A percentile compares a stretch with the other conserved stretches of the same genome.
Evolutionary conservation across 805 yeast genomes (phyloP).

Genomic region (Ogataea ganodermae): DNA sequence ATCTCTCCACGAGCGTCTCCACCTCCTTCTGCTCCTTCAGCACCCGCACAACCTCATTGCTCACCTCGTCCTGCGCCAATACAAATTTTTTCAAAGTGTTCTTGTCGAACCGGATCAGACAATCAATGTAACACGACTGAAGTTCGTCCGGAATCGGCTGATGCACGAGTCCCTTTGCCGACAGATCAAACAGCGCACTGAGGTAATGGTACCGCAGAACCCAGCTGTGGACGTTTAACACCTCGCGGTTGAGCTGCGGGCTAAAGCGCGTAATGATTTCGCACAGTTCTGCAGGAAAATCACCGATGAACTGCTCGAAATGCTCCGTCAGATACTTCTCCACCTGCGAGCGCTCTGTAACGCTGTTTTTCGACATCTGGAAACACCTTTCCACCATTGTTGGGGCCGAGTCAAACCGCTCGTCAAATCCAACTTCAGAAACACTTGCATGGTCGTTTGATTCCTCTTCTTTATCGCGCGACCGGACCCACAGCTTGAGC

Average conservation of each 20-base stretch:
- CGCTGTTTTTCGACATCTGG: constrained; percentile 15
- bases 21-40: constrained; percentile 31
- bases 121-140: constrained; percentile 28
- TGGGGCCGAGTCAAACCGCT: constrained; percentile 35
- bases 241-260: constrained; percentile 42
- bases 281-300: constrained; percentile 41
- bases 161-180: constrained; percentile 14
- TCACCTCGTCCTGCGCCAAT: constrained; percentile 17
- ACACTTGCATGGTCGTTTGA: constrained; percentile 5
- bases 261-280: constrained; percentile 37
- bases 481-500: constrained; percentile 51
- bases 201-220: constrained; percentile 38
- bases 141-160: constrained; percentile 16
- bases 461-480: constrained; percentile 1
- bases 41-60: constrained; percentile 18
- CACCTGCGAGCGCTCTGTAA: constrained; percentile 25
- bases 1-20: constrained; percentile 37
- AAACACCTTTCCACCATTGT: constrained; percentile 31
- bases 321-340: constrained; percentile 31
- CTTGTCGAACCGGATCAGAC: constrained; percentile 29
- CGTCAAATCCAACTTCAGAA: constrained; percentile 13
- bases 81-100: constrained; percentile 21
- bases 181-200: constrained; percentile 30
- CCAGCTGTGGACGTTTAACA: constrained; percentile 35
- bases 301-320: constrained; percentile 31